Base-by-base conservation (phyloP, 2,329 filamentous ascomycete species). In the Aspergillus floridensis region DNA sequence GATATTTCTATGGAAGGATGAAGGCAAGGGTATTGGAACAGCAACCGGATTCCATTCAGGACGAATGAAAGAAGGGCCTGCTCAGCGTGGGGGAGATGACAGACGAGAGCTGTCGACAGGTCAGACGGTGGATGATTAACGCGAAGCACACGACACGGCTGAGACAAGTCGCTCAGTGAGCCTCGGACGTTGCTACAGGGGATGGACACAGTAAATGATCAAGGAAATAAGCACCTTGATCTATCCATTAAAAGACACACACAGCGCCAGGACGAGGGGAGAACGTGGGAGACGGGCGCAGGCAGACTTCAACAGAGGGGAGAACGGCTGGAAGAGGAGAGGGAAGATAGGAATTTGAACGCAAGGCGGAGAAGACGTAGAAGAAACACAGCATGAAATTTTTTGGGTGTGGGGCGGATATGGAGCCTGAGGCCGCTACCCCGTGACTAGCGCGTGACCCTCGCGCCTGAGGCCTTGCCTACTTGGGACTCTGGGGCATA, bases 381-480 rank as follows among this genome's bases (percentile, higher is more conserved):
- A 53, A 56, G 52, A 58, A 53, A 47, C 49, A 22, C 35, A 53
- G 51, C 48, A 49, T 46, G 55, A 63, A 60, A 58, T 62, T 66
- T 67, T 67, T 65, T 56, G 61, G 26, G 64, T 66, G 66, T 62
- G 66, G 65, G 57, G 52, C 21, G 12, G 12, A 19, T 55, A 55
- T 63, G 63, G 62, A 62, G 62, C 62, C 65, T 67, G 56, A 67
- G 65, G 63, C 65, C 56, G n/a, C 50, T 46, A 35, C 38, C 57
- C 49, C 59, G 64, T 63, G 58, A 66, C 59, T 58, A 59, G 53
- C 62, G 60, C 62, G 61, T 63, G 58, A 64, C 53, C 53, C 32
- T 48, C 31, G 46, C 32, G 50, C 58, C 47, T 49, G 53, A 56
- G 49, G 50, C 31, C 14, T 60, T 64, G 21, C 58, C 58, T 55